Evolutionary conservation across 176 grass and related monocot species (phyloP).

Genomic region (Thalia dealbata): DNA sequence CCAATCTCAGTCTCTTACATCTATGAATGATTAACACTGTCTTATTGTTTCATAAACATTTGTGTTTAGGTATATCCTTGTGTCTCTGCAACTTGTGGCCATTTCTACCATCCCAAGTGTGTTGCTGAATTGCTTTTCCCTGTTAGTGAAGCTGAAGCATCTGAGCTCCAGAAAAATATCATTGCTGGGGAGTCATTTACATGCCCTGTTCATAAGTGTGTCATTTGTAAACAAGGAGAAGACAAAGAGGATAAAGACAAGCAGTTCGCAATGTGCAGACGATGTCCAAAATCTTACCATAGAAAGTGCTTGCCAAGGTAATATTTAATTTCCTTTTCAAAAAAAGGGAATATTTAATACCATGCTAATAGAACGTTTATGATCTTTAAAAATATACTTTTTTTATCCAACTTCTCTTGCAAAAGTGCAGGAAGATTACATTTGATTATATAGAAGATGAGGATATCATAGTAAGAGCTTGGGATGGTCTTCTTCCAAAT

Average conservation of each 20-base stretch:
- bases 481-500: slow-evolving; percentile 44
- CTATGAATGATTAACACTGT: too few species aligned
- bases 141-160: slow-evolving; percentile 34
- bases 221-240: slow-evolving; percentile 59
- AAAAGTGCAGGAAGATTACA: slow-evolving; percentile 36
- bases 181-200: slow-evolving; percentile 48
- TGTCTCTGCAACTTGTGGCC: slow-evolving; percentile 89
- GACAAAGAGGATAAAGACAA: slow-evolving; percentile 41
- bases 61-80: slow-evolving; percentile 80
- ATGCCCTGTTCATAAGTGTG: slow-evolving; percentile 75
- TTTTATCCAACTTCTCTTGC: slow-evolving; percentile 6
- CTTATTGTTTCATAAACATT: not conserved
- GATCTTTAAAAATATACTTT: not conserved
- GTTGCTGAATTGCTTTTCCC: slow-evolving; percentile 47
- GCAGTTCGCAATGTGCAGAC: slow-evolving; percentile 86
- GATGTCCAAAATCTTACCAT: slow-evolving; percentile 83
- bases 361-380: not conserved
- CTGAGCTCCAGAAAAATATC: slow-evolving; percentile 51
- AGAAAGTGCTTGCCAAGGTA: slow-evolving; percentile 88
- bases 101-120: slow-evolving; percentile 92
- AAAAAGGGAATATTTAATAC: slow-evolving; percentile 13
- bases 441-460: slow-evolving; percentile 45
- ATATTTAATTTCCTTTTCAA: slow-evolving; percentile 13
- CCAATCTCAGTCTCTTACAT: not conserved
- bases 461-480: slow-evolving; percentile 46